Conservation (phyloP, 352 stramenopile genomes). For the Phytopythium kandeliae region DNA sequence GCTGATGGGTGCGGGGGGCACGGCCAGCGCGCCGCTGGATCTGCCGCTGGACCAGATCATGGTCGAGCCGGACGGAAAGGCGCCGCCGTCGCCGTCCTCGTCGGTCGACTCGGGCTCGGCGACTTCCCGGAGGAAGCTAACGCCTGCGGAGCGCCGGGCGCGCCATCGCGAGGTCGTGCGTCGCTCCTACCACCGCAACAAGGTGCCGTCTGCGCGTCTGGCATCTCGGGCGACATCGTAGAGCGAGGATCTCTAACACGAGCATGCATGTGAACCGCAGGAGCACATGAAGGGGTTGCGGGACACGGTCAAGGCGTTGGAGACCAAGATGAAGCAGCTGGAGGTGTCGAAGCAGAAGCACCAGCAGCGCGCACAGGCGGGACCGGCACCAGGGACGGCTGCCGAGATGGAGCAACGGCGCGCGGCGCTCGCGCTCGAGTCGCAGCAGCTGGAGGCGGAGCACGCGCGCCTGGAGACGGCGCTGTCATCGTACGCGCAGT, state of each 20-base stretch:
- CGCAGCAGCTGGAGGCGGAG: slow-evolving; percentile 38
- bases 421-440: slow-evolving; percentile 29
- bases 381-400: neutral
- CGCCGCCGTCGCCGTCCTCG: slow-evolving; percentile 1
- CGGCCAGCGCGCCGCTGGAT: neutral
- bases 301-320: slow-evolving; percentile 47
- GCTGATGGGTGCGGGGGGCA: slow-evolving; percentile 15
- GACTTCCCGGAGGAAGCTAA: slow-evolving; percentile 30
- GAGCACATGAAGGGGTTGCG: slow-evolving; percentile 41
- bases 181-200: slow-evolving; percentile 73
- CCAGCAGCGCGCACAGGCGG: neutral
- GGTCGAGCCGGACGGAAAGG: neutral
- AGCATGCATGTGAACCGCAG: too few species aligned
- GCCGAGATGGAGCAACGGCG: slow-evolving; percentile 30
- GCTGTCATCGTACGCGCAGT: slow-evolving; percentile 33
- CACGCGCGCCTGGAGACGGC: slow-evolving; percentile 31
- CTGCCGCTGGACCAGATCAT: slow-evolving; percentile 7
- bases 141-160: slow-evolving; percentile 41
- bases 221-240: too few species aligned
- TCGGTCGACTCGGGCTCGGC: slow-evolving; percentile 4
- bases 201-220: slow-evolving; percentile 18
- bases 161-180: slow-evolving; percentile 67
- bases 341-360: slow-evolving; percentile 16
- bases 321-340: slow-evolving; percentile 41
- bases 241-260: too few species aligned